Evolutionary conservation across 140 eudicot genomes (phyloP).

Genomic region (Erigeron philadelphicus): DNA sequence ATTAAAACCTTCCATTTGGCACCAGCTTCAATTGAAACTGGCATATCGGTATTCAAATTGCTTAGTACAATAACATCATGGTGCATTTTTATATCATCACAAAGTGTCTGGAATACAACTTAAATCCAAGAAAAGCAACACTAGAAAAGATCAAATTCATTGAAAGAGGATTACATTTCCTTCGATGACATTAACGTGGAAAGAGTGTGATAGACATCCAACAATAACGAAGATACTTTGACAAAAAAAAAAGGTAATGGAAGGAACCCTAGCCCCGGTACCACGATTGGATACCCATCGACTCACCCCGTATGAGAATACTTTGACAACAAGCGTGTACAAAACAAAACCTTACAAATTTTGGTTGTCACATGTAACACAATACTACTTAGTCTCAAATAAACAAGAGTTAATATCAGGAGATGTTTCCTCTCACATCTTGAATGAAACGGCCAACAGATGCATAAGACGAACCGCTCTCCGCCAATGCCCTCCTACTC

Average conservation of each 20-base stretch:
- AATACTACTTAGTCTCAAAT: no score
- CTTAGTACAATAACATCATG: constrained; percentile 20
- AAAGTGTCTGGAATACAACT: constrained; percentile 13
- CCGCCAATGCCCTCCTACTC: constrained; percentile 22
- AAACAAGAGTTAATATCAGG: not conserved
- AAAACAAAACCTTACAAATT: no score
- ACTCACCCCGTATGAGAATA: no score
- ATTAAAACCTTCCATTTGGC: constrained; percentile 23
- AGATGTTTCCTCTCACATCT: constrained; percentile 15
- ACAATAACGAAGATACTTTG: no score
- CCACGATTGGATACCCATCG: no score
- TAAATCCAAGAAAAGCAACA: constrained; percentile 32
- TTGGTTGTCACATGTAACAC: no score
- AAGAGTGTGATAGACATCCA: no score
- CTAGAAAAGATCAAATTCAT: constrained; percentile 1
- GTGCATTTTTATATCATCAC: constrained; percentile 12
- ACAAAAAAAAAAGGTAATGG: no score
- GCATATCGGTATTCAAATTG: constrained; percentile 16
- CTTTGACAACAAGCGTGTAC: no score
- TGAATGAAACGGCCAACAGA: constrained; percentile 20
- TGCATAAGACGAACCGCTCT: constrained; percentile 34
- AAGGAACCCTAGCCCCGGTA: no score
- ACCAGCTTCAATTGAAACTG: constrained; percentile 27
- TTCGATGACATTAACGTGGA: no score
- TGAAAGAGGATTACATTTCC: no score